A percentile compares a stretch with the other conserved stretches of the same genome.
Conservation (phyloP, 441 rosid species). For the Populus hybrid region DNA sequence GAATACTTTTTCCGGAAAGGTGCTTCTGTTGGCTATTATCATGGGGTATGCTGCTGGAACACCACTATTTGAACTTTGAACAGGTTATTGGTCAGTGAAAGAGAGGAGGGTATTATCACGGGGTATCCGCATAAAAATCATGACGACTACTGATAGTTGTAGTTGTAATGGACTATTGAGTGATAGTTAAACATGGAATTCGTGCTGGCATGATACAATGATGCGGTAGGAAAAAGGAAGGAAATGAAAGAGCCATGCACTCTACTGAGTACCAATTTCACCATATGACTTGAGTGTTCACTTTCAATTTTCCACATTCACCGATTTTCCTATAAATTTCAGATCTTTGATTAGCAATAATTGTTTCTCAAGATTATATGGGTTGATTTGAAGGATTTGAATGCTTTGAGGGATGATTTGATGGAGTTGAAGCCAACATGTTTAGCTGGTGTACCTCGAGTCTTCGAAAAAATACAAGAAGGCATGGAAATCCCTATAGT, state of each 20-base stretch:
- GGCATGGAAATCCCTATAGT: constrained; percentile 36
- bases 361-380: neutral
- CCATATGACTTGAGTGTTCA: neutral
- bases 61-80: neutral
- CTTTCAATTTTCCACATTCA: neutral
- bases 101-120: too few relatives aligned
- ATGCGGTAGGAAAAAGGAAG: too few relatives aligned
- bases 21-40: constrained; percentile 95
- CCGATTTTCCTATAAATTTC: neutral
- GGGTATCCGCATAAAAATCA: too few relatives aligned
- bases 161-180: neutral
- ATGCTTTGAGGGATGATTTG: constrained; percentile 75
- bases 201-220: too few relatives aligned
- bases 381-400: constrained; percentile 56
- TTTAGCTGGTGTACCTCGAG: constrained; percentile 94
- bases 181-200: neutral
- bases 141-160: too few relatives aligned
- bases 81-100: neutral
- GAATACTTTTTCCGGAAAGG: constrained; percentile 85
- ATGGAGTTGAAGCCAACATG: constrained; percentile 85
- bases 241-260: too few relatives aligned
- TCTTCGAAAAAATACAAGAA: constrained; percentile 82
- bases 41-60: constrained; percentile 59
- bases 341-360: neutral
- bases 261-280: neutral